Base-by-base conservation (phyloP, 2,329 filamentous ascomycete species). In the Colletotrichum chrysophilum region DNA sequence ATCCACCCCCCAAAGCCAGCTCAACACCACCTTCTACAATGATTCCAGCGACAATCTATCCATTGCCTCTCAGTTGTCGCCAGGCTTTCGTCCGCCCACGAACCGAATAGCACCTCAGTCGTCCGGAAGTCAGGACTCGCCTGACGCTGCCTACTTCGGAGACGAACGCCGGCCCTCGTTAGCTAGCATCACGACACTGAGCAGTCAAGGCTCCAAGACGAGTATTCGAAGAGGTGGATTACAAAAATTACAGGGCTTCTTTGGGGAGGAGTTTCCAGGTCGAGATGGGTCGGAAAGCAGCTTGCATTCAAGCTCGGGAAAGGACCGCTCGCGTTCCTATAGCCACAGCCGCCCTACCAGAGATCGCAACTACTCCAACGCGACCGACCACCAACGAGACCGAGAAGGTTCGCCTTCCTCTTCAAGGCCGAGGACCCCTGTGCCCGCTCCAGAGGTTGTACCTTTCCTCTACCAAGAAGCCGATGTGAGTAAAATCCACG, bases 401-500 rank as follows among this genome's bases (percentile, higher is more conserved):
- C 60, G 74, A 55, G 93, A 96, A 77, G 90, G 89, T 61, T 97
- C 96, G 69, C 95, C 95, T 55, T 90, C 91, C 68, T 92, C 91
- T 36, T 96, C 94, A 32, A 90, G 95, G 79, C 95, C 96, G 64
- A 91, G 94, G 79, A 98, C 95, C n/a, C 96, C 96, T 14, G 89
- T 96, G 67, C 95, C 95, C 56, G 95, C 95, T 14, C 97, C 95
- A 81, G 96, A 98, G 85, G 96, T 99, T 74, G 97, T 98, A 52
- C 97, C 97, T n/a, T 99, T 98, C 90, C 90, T 98, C 77, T 98
- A 97, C 83, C 97, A 98, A 85, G 95, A 97, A 82, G 91, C 91
- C 78, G 91, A 95, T 87, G 93, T 95, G 84, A 88, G 92, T 89
- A 77, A 77, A 78, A 12, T n/a, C 9, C 38, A 56, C 58, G 14